Evolutionary conservation across 768 basidiomycete genomes (phyloP).

Genomic region (Termitomyces sp.): DNA sequence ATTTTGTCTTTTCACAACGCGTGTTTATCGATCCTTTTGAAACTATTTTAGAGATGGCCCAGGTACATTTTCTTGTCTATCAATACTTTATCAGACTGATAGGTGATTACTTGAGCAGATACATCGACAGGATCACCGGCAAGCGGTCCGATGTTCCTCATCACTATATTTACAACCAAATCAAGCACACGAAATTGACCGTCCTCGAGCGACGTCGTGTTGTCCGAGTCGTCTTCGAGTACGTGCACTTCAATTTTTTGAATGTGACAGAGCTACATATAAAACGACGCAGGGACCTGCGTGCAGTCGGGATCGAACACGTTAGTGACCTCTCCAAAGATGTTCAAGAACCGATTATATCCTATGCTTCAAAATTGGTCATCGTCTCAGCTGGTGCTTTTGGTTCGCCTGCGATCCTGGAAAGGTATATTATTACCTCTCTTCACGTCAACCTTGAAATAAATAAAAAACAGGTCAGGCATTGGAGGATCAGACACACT

Average conservation of each 20-base stretch:
- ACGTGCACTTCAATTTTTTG: conserved; percentile 2
- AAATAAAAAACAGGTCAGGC: conserved; percentile 38
- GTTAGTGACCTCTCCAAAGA: conserved; percentile 27
- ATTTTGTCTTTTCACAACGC: background rate
- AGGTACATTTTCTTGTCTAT: conserved; percentile 29
- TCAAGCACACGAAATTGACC: conserved; percentile 34
- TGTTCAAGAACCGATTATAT: conserved; percentile 16
- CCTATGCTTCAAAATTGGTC: conserved; percentile 37
- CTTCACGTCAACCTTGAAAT: background rate
- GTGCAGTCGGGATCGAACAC: conserved; percentile 50
- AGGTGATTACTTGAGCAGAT: conserved; percentile 28
- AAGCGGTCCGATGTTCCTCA: conserved; percentile 52
- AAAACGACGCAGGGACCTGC: conserved; percentile 23
- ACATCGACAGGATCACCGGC: conserved; percentile 44
- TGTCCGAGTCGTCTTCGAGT: conserved; percentile 46
- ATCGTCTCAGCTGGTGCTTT: conserved; percentile 49
- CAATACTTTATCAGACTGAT: background rate
- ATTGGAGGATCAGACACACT: conserved; percentile 54
- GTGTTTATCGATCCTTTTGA: background rate
- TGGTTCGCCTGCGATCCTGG: conserved; percentile 50
- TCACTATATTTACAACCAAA: conserved; percentile 43
- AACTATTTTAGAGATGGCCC: conserved; percentile 38
- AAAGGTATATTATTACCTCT: conserved; percentile 26
- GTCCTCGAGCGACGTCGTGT: conserved; percentile 37
- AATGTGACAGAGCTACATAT: background rate